Base-by-base conservation (phyloP, 352 stramenopile species). In the Phytophthora lateralis region DNA sequence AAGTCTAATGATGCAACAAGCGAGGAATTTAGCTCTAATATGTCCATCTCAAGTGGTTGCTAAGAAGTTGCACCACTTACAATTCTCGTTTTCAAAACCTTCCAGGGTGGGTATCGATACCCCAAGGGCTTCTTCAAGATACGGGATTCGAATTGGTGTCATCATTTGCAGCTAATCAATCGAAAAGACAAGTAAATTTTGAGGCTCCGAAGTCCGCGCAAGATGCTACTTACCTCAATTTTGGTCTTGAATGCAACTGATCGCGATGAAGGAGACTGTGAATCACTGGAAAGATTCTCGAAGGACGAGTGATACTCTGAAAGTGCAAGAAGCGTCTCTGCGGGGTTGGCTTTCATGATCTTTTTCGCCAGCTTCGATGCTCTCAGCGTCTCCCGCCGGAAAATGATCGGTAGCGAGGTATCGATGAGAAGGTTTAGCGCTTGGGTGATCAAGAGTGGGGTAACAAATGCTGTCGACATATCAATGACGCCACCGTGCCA, bases 391-490 rank as follows among this genome's bases (percentile, higher is more conserved):
- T 91, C 80, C 20, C 71, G 59, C 0, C 85, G 76, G n/a, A 95
- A 75, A 18, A 77, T 68, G 12, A 90, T 73, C 0, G 88, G 88
- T 18, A 95, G 27, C 0, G 84, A 80, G 0, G 85, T 95, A 53
- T 96, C 87, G 44, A 96, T 90, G 17, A 95, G 57, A 15, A 94
- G 51, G 49, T 96, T 96, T 37, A 96, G 63, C 12, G 85, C 86
- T 63, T 95, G 82, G 0, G 88, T 95, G 54, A 95, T 92, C 26
- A 95, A 49, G 3, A 96, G 63, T 5, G 88, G 88, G 5, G 88
- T 95, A 27, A 95, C 86, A 18, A 96, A 77, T 4, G 88, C 88
- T 1, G 88, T 95, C 7, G 84, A 92, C 83, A 96, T 94, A 49
- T 93, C 85, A 63, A 96, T 95, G 27, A 92, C 69, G 2, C 88